Percentiles rank a stretch among this genome's conserved stretches.
Evolutionary conservation across 106 monocot species (phyloP).

Genomic region (Apostasia shenzhenica): DNA sequence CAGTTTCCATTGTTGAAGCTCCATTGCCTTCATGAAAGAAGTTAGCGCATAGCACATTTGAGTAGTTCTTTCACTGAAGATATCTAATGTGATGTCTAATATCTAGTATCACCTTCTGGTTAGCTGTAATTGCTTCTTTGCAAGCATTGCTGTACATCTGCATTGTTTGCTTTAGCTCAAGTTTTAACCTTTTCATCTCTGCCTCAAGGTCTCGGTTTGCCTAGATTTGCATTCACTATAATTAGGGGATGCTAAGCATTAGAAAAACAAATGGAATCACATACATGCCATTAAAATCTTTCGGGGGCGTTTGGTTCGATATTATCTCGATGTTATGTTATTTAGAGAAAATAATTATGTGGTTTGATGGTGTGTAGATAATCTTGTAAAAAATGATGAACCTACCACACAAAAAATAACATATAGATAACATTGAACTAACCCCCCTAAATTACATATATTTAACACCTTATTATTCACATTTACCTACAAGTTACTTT

Average conservation of each 20-base stretch:
- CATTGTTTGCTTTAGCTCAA: constrained; percentile 90
- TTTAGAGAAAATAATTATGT: no score
- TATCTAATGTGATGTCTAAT: not conserved
- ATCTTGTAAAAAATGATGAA: no score
- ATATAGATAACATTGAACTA: no score
- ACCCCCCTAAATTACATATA: no score
- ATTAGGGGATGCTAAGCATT: not conserved
- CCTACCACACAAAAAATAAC: no score
- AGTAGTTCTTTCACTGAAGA: not conserved
- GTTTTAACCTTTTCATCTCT: constrained; percentile 69
- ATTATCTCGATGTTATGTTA: no score
- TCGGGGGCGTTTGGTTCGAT: no score
- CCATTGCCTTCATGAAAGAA: constrained; percentile 35
- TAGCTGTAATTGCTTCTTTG: constrained; percentile 79
- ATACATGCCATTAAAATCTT: no score
- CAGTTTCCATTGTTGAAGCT: constrained; percentile 65
- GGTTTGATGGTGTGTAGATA: no score
- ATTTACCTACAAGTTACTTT: not conserved
- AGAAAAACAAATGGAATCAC: not conserved
- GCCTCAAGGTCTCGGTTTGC: constrained; percentile 47
- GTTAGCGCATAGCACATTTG: not conserved
- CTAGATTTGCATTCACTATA: not conserved
- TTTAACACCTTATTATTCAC: no score
- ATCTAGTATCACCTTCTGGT: constrained; percentile 47
- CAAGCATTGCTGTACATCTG: constrained; percentile 88